These are phyloP conservation scores for Clarireedia hainanense DNA, from an alignment of 2,329 filamentous ascomycete species.

Conservation along the genomic window DNA sequence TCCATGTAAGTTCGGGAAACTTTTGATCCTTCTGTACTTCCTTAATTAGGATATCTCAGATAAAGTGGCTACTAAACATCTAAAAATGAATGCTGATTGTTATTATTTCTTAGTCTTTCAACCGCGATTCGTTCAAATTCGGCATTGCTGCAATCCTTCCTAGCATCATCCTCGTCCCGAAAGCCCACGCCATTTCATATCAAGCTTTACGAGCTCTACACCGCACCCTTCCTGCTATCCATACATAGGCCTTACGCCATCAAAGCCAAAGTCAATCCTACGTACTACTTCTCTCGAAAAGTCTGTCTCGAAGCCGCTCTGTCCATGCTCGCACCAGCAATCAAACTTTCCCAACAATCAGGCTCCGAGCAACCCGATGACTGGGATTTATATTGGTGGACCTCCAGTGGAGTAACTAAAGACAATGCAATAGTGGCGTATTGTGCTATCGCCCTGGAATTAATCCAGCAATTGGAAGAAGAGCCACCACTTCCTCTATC, in stretches of 20 bases:
- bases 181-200: conserved; percentile 16
- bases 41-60: no score
- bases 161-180: neutral
- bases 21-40: no score
- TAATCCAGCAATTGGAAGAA: conserved; percentile 18
- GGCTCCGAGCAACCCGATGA: neutral
- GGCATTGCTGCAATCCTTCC: neutral
- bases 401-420: neutral
- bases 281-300: conserved; percentile 43
- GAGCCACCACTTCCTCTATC: conserved; percentile 1
- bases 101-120: neutral
- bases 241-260: conserved; percentile 44
- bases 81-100: neutral
- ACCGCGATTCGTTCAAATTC: neutral
- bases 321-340: conserved; percentile 9
- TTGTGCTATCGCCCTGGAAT: neutral
- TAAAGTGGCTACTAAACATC: no score
- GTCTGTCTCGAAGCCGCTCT: conserved; percentile 37
- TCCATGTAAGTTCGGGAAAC: conserved; percentile 23
- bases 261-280: conserved; percentile 35
- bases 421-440: neutral
- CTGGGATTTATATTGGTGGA: neutral
- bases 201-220: conserved; percentile 43
- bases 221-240: conserved; percentile 46
- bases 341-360: neutral